Evolutionary conservation across 345 rosid genomes (phyloP), one percentile per base, ranked within the genome.

Genomic region (Linum lewisii): DNA sequence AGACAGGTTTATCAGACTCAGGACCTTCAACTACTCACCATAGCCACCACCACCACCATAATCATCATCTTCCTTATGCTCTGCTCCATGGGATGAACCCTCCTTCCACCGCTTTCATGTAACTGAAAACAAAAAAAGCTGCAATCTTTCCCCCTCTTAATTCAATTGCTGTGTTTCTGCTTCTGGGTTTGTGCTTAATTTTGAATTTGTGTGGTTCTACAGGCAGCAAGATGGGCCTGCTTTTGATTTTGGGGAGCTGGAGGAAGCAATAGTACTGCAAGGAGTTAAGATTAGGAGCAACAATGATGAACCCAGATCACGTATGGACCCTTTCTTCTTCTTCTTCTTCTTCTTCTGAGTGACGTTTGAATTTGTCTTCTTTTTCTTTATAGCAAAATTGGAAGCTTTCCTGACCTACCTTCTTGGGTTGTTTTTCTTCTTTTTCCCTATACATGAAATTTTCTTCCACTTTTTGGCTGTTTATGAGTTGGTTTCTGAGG

Each of bases 221-320:
- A 89, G 97, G 10, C 80, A 81, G 67, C 97, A 89, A 73, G 85
- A 76, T 73, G 90, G 87, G 64, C 67, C 97, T 62, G 71, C 90
- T 47, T 93, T 93, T 72, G 95, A 87, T 77, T 93, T 89, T 58
- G 99, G 99, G 58, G 97, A 87, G 85, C 88, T 93, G 42, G 97
- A 93, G 77, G 99, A 89, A 77, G 99, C 99, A 71, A 88, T 92
- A 55, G 88, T 83, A 63, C 75, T 93, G 74, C 88, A 85, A 78
- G 99, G 97, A 71, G 81, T 80, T 47, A 77, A 80, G 83, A 73
- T 78, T 63, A 77, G 91, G 60, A 82, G n/a, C n/a, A n/a, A n/a
- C n/a, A n/a, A 83, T 76, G 95, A 89, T 66, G 99, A 87, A 77
- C 73, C 76, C 23, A 86, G 79, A 80, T 74, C 85, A 78, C 73